phyloP scores from a whole-genome alignment of 1,139 yeast genomes.

The Kurtzmaniella natalensis region DNA sequence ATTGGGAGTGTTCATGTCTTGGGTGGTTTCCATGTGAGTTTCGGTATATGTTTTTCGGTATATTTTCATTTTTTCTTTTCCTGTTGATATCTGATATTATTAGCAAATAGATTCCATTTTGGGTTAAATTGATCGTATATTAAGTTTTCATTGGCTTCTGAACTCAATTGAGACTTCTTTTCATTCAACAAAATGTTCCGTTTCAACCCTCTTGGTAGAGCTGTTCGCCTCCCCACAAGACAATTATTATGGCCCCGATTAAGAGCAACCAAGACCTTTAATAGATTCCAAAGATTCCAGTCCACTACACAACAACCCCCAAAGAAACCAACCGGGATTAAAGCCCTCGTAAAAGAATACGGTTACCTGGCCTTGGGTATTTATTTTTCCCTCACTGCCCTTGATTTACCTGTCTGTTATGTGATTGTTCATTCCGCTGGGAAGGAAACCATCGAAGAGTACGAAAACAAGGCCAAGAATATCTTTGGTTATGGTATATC shows the following conservation, averaged over 20 bases:
- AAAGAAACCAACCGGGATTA: constrained; percentile 48
- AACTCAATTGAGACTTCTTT: no score
- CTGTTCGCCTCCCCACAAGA: background rate
- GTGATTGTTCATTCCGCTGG: constrained; percentile 82
- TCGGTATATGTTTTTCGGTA: no score
- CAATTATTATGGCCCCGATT: no score
- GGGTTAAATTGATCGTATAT: no score
- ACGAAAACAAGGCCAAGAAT: constrained; percentile 59
- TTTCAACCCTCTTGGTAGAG: constrained; percentile 9
- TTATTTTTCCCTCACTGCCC: constrained; percentile 60
- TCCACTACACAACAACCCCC: constrained; percentile 13
- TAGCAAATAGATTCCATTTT: no score
- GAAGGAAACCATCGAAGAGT: constrained; percentile 66
- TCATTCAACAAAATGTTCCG: constrained; percentile 4
- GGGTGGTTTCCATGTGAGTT: no score
- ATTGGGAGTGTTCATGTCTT: no score
- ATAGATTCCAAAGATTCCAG: background rate
- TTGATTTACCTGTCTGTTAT: constrained; percentile 84
- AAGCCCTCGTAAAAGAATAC: constrained; percentile 73
- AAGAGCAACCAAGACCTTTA: no score
- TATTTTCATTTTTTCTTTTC: no score
- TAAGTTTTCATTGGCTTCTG: no score
- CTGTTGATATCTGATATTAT: no score
- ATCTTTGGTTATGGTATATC: constrained; percentile 52
- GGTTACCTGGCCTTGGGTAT: constrained; percentile 92